phyloP scores from a whole-genome alignment of 2,329 filamentous ascomycete genomes.

The Verticillium isaacii region DNA sequence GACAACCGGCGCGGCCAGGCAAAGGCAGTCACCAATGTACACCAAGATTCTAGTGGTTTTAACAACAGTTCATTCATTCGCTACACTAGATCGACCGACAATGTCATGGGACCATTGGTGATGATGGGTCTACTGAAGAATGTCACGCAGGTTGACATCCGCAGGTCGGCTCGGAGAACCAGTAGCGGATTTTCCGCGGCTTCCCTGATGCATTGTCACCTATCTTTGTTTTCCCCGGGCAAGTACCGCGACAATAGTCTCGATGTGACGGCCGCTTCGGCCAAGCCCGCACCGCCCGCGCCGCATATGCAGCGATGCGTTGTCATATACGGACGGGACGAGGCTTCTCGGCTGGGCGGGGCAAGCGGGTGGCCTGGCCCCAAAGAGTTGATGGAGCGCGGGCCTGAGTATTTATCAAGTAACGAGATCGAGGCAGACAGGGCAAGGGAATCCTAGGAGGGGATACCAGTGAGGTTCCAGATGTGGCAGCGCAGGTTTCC shows the following conservation, averaged over 20 bases:
- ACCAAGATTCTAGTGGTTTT: background rate
- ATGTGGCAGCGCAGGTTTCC: background rate
- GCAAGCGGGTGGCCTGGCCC: background rate
- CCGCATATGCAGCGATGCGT: background rate
- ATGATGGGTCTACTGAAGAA: background rate
- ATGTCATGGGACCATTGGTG: no score
- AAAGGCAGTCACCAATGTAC: background rate
- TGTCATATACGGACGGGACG: background rate
- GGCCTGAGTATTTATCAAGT: background rate
- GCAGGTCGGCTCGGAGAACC: background rate
- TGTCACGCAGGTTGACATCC: background rate
- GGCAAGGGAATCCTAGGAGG: no score
- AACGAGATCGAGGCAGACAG: background rate
- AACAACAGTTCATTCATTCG: background rate
- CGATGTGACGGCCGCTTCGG: background rate
- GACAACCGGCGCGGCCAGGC: background rate
- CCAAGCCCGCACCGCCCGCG: background rate
- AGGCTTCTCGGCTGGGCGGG: background rate
- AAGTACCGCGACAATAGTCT: background rate
- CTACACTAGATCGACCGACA: background rate
- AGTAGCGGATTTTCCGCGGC: background rate
- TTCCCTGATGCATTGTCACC: background rate
- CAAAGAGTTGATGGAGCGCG: background rate
- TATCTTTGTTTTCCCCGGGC: background rate
- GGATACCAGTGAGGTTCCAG: background rate